These are phyloP conservation scores for Wickerhamiella spandovensis DNA, from an alignment of 805 yeast genomes.

Conservation along the genomic window DNA sequence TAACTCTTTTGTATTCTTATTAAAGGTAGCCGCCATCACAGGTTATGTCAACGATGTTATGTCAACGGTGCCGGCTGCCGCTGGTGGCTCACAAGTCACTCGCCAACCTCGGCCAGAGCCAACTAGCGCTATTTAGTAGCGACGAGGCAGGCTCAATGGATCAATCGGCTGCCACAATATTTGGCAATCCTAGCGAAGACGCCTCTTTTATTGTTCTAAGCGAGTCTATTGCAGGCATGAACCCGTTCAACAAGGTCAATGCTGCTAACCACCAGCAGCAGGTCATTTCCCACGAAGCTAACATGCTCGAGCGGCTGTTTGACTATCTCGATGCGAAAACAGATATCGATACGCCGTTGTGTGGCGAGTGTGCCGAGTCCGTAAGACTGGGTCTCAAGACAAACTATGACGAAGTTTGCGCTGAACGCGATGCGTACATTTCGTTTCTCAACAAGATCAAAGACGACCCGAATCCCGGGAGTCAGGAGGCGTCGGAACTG, in stretches of 20 bases:
- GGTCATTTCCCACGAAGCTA: constrained; percentile 9
- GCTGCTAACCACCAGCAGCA: background rate
- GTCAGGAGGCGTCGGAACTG: constrained; percentile 33
- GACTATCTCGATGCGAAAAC: constrained; percentile 58
- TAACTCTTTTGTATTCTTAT: too few relatives aligned
- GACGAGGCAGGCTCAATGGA: constrained; percentile 16
- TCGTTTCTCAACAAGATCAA: constrained; percentile 59
- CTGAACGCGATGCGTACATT: constrained; percentile 67
- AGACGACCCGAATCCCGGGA: constrained; percentile 36
- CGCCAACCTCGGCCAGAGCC: constrained; percentile 39
- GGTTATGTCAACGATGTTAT: constrained; percentile 21
- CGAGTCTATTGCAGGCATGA: constrained; percentile 15
- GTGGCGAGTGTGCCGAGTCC: constrained; percentile 67
- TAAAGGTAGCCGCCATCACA: too few relatives aligned
- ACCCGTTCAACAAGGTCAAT: constrained; percentile 13
- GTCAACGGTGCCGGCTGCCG: constrained; percentile 54
- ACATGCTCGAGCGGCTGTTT: constrained; percentile 46
- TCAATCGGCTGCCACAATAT: constrained; percentile 2
- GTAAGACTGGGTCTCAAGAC: constrained; percentile 50
- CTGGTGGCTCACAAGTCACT: constrained; percentile 44
- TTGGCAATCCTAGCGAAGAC: constrained; percentile 7
- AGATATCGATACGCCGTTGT: constrained; percentile 75
- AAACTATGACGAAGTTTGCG: constrained; percentile 57
- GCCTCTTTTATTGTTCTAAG: constrained; percentile 17
- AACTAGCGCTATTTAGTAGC: constrained; percentile 38